phyloP scores from a whole-genome alignment of 352 stramenopile genomes.

The Elongisporangium senticosum region DNA sequence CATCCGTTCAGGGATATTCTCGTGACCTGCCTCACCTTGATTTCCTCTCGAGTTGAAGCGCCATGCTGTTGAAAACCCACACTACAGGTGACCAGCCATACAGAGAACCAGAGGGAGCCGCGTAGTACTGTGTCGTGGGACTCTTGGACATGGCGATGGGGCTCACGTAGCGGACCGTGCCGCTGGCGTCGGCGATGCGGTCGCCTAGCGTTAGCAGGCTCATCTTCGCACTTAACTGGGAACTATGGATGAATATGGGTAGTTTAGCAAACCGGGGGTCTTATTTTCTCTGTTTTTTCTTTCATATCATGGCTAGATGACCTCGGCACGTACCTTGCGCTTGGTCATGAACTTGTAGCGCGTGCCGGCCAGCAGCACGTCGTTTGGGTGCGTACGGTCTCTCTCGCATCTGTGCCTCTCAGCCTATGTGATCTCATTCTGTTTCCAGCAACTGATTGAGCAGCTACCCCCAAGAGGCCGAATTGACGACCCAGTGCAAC shows the following conservation, averaged over 20 bases:
- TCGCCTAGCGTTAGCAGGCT: conserved; percentile 27
- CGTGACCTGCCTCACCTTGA: too few species aligned
- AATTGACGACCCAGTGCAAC: too few species aligned
- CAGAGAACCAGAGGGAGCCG: too few species aligned
- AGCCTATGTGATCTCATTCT: too few species aligned
- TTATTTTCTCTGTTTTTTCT: neutral
- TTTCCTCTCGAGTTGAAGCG: too few species aligned
- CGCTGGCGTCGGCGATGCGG: conserved; percentile 50
- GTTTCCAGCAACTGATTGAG: too few species aligned
- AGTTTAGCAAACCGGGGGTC: neutral
- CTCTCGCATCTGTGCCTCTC: too few species aligned
- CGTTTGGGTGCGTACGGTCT: conserved; percentile 47
- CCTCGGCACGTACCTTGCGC: conserved; percentile 64
- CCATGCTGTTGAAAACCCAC: too few species aligned
- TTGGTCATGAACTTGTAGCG: conserved; percentile 72
- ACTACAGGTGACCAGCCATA: too few species aligned
- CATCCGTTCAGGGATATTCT: conserved; percentile 69
- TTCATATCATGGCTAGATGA: conserved; percentile 16
- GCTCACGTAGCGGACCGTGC: conserved; percentile 66
- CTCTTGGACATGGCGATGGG: conserved; percentile 64
- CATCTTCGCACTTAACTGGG: neutral
- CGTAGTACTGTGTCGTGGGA: conserved; percentile 47
- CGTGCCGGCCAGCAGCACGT: conserved; percentile 51
- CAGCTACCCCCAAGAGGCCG: too few species aligned
- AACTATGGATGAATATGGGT: too few species aligned